These are phyloP conservation scores for Aspergillus ustus DNA, from an alignment of 2,329 filamentous ascomycete species.

Conservation along the genomic window DNA sequence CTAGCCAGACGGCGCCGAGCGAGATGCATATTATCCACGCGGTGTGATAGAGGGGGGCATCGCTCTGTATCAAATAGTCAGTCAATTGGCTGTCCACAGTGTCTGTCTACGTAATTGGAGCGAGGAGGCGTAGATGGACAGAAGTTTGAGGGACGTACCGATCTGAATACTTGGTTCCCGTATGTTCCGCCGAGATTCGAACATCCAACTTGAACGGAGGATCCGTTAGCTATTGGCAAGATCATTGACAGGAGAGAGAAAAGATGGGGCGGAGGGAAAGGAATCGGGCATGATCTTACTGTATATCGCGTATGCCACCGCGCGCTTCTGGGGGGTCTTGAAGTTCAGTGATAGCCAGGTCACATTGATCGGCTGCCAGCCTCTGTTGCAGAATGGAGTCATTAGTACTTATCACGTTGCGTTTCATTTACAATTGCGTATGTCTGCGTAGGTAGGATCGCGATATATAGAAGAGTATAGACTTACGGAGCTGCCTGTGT, in stretches of 20 bases:
- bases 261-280: too few relatives aligned
- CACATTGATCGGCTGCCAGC: neutral
- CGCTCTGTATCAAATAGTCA: neutral
- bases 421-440: too few relatives aligned
- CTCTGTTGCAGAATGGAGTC: neutral
- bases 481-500: neutral
- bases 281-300: neutral
- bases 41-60: neutral
- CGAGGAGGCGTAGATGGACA: neutral
- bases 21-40: neutral
- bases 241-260: neutral
- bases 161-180: neutral
- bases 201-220: neutral
- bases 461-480: neutral
- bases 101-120: neutral
- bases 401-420: neutral
- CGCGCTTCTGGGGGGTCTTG: neutral
- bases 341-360: neutral
- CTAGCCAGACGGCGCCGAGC: neutral
- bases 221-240: neutral
- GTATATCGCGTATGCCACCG: neutral
- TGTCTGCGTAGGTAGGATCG: neutral
- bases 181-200: neutral
- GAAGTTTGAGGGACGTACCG: neutral
- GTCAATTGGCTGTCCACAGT: neutral